Evolutionary conservation across 768 basidiomycete genomes (phyloP).

Genomic region (Amanita polypyramis): DNA sequence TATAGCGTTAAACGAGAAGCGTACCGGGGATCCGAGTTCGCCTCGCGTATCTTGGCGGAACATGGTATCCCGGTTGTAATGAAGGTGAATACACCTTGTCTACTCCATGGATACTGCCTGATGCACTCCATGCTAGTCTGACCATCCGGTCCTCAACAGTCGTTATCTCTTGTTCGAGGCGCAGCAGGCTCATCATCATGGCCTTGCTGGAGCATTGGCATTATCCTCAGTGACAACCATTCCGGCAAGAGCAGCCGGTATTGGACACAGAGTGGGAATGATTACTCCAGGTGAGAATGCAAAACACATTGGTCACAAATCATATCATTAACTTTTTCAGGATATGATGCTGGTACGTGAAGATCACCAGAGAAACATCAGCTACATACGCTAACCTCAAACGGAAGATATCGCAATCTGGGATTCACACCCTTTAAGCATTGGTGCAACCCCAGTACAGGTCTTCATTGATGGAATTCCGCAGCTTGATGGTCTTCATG

Average conservation of each 20-base stretch:
- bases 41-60: conserved; percentile 59
- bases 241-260: conserved; percentile 52
- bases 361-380: background rate
- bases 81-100: conserved; percentile 37
- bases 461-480: conserved; percentile 80
- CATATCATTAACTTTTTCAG: conserved; percentile 18
- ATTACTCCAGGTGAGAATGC: conserved; percentile 35
- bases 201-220: conserved; percentile 46
- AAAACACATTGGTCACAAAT: background rate
- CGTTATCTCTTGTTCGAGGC: conserved; percentile 65
- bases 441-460: conserved; percentile 74
- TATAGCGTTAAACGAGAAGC: conserved; percentile 35
- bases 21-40: conserved; percentile 66
- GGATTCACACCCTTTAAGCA: conserved; percentile 67
- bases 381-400: background rate
- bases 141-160: conserved; percentile 49
- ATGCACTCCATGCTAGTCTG: conserved; percentile 25
- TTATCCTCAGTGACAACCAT: conserved; percentile 54
- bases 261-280: conserved; percentile 59
- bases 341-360: conserved; percentile 56
- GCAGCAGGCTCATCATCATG: conserved; percentile 57
- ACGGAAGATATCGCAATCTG: conserved; percentile 42
- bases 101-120: background rate
- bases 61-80: conserved; percentile 58
- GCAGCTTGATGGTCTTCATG: conserved; percentile 34